A percentile compares a stretch with the other conserved stretches of the same genome.
phyloP scores from a whole-genome alignment of 2,329 filamentous ascomycete species.

The Cadophora sp. region DNA sequence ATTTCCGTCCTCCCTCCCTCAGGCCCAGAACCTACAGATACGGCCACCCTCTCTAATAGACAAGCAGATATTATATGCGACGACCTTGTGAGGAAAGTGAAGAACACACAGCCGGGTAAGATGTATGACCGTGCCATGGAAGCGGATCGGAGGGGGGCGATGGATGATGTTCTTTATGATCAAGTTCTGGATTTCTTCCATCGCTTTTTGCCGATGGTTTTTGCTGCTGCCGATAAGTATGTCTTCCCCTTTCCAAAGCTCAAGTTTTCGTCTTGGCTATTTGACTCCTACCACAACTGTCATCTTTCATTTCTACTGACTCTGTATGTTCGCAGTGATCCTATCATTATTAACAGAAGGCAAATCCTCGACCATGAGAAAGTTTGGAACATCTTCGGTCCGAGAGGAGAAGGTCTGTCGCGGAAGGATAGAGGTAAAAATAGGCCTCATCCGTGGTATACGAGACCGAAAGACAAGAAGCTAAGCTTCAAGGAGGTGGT shows the following conservation, averaged over 20 bases:
- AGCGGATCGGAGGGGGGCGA: background rate
- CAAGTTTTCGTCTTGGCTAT: background rate
- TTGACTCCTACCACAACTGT: background rate
- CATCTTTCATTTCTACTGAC: background rate
- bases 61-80: background rate
- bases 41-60: background rate
- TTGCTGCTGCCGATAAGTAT: background rate
- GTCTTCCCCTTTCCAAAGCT: too few relatives aligned
- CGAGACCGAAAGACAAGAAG: background rate
- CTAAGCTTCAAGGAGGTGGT: background rate
- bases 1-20: background rate
- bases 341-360: background rate
- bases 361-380: background rate
- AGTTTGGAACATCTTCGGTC: background rate
- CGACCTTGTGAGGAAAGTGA: background rate
- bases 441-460: conserved; percentile 9
- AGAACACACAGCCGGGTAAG: background rate
- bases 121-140: background rate
- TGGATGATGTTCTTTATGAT: background rate
- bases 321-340: background rate
- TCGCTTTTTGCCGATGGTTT: conserved; percentile 2
- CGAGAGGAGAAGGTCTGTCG: background rate
- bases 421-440: background rate
- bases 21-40: background rate
- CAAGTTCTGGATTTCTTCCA: conserved; percentile 2